phyloP scores from a whole-genome alignment of 2,329 filamentous ascomycete genomes.

The Fusarium brevicatenulatum region DNA sequence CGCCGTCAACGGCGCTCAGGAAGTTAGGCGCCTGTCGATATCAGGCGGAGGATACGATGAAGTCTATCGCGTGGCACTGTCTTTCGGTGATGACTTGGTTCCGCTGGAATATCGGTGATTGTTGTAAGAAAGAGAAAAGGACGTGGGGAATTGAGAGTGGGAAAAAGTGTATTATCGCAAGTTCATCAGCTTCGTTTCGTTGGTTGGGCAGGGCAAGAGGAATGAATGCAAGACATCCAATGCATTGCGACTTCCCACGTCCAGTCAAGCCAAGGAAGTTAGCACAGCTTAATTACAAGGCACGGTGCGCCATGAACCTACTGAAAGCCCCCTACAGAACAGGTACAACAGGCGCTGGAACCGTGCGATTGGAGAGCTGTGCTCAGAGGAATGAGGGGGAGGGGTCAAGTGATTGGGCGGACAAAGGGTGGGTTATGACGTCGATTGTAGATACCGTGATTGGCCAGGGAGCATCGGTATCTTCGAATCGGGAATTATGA shows the following conservation, averaged over 20 bases:
- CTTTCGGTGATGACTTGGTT: not conserved
- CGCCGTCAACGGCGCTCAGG: conserved; percentile 26
- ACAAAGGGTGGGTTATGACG: conserved; percentile 38
- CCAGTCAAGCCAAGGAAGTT: not conserved
- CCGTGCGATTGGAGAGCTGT: not conserved
- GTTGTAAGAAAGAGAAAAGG: not conserved
- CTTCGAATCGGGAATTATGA: conserved; percentile 8
- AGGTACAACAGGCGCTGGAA: conserved; percentile 15
- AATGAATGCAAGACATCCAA: conserved; percentile 25
- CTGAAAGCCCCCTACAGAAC: conserved; percentile 3
- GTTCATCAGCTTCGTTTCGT: conserved; percentile 10
- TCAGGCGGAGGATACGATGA: not conserved
- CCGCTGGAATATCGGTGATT: not conserved
- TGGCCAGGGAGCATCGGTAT: conserved; percentile 15
- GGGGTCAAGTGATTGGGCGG: conserved; percentile 34
- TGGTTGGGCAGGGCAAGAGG: not conserved
- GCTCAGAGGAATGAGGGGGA: conserved; percentile 33
- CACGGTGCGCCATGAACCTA: not conserved
- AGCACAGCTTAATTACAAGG: not conserved
- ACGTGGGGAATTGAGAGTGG: not conserved
- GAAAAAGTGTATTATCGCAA: conserved; percentile 20
- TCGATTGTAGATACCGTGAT: conserved; percentile 27
- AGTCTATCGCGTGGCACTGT: not conserved
- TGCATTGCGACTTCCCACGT: conserved; percentile 13
- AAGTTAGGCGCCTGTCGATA: conserved; percentile 3